phyloP scores from a whole-genome alignment of 2,329 filamentous ascomycete genomes.

The Pestalotiopsis sp. region DNA sequence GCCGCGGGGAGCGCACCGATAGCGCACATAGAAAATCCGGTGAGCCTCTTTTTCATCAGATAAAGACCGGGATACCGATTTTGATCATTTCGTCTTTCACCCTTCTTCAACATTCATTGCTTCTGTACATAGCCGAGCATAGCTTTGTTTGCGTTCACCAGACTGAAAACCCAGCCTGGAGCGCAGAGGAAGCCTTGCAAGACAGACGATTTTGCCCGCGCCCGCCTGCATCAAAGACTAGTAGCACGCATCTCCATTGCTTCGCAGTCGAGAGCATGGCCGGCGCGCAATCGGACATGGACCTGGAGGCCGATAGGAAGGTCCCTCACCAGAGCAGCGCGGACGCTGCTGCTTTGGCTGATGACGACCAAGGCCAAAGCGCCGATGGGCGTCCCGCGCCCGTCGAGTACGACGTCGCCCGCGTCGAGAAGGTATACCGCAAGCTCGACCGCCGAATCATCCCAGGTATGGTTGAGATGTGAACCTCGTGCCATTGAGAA shows the following conservation, averaged over 20 bases:
- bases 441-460: slow-evolving; percentile 64
- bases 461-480: slow-evolving; percentile 45
- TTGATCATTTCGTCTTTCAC: not conserved
- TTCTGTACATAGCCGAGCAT: not conserved
- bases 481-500: not conserved
- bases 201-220: not conserved
- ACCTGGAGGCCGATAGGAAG: slow-evolving; percentile 35
- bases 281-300: slow-evolving; percentile 26
- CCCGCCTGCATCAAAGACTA: slow-evolving; percentile 41
- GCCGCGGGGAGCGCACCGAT: not conserved
- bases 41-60: not conserved
- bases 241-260: slow-evolving; percentile 56
- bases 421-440: slow-evolving; percentile 58
- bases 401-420: slow-evolving; percentile 47
- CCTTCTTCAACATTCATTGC: not conserved
- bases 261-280: slow-evolving; percentile 51
- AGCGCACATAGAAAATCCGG: not conserved
- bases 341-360: slow-evolving; percentile 17
- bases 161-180: not conserved
- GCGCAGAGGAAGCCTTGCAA: not conserved
- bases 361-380: slow-evolving; percentile 17
- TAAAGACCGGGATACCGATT: not conserved
- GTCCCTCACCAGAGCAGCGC: slow-evolving; percentile 21
- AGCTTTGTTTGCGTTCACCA: not conserved
- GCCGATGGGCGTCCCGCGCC: slow-evolving; percentile 9